Conservation (phyloP, 352 stramenopile species). For the Pythium vanterpoolii region DNA sequence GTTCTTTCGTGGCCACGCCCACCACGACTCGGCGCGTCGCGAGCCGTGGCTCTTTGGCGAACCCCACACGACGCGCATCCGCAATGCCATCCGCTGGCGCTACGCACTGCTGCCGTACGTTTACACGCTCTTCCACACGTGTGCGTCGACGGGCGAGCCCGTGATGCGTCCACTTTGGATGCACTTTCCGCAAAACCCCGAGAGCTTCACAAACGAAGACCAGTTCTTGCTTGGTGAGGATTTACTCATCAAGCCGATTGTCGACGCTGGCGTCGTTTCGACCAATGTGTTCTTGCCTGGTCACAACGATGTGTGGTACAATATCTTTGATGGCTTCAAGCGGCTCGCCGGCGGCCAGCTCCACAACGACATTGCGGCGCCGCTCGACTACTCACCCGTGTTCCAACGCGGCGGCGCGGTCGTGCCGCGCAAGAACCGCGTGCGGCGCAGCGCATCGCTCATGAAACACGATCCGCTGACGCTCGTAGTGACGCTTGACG, state of each 20-base stretch:
- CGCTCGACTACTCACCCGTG: constrained; percentile 95
- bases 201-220: constrained; percentile 89
- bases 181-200: constrained; percentile 90
- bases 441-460: constrained; percentile 91
- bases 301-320: constrained; percentile 88
- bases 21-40: constrained; percentile 97
- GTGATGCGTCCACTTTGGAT: constrained; percentile 96
- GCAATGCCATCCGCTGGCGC: constrained; percentile 89
- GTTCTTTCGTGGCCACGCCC: constrained; percentile 98
- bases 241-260: constrained; percentile 96
- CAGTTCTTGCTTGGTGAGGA: constrained; percentile 94
- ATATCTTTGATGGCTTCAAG: constrained; percentile 73
- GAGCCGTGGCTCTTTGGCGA: constrained; percentile 99
- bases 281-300: constrained; percentile 91
- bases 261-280: constrained; percentile 68
- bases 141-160: constrained; percentile 56
- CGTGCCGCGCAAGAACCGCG: constrained; percentile 93
- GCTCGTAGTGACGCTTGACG: constrained; percentile 92
- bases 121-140: constrained; percentile 87
- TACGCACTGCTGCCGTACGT: constrained; percentile 97
- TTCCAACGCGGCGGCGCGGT: constrained; percentile 96
- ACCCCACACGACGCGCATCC: constrained; percentile 87
- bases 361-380: constrained; percentile 66
- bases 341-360: constrained; percentile 49
- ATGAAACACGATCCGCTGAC: constrained; percentile 98